phyloP scores from a whole-genome alignment of 805 yeast species.

The Yamadazyma olivae region DNA sequence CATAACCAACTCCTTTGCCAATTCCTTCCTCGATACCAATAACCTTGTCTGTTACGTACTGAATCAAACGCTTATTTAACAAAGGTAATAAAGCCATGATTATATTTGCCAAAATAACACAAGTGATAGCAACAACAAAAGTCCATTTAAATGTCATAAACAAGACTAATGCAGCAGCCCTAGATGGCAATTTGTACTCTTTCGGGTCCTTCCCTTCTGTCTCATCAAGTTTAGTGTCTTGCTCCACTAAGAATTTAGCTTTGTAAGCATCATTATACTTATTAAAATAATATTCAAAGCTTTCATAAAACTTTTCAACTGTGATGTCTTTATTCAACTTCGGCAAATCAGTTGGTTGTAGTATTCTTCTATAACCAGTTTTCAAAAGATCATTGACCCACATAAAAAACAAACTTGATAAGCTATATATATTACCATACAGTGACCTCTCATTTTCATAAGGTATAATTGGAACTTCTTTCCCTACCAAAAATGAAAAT shows the following conservation, averaged over 20 bases:
- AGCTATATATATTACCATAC: slow-evolving; percentile 19
- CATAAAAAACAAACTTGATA: slow-evolving; percentile 43
- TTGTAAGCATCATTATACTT: not conserved
- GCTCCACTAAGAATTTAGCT: not conserved
- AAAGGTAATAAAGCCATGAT: slow-evolving; percentile 26
- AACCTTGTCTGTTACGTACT: slow-evolving; percentile 26
- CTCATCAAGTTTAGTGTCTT: not conserved
- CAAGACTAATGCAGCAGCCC: not conserved
- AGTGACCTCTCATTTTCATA: slow-evolving; percentile 42
- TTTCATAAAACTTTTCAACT: slow-evolving; percentile 27
- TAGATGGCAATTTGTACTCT: not conserved
- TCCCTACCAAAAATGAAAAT: slow-evolving; percentile 46
- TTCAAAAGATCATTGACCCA: slow-evolving; percentile 65
- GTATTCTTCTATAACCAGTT: slow-evolving; percentile 69
- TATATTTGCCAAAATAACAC: not conserved
- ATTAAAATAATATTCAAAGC: slow-evolving; percentile 7
- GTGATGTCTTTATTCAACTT: slow-evolving; percentile 31
- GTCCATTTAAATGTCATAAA: not conserved
- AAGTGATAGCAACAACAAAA: not conserved
- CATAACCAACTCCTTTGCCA: slow-evolving; percentile 39
- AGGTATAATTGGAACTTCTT: slow-evolving; percentile 48
- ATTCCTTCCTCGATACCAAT: slow-evolving; percentile 19
- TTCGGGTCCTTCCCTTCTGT: not conserved
- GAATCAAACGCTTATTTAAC: slow-evolving; percentile 32
- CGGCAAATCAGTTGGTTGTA: slow-evolving; percentile 61